These are phyloP conservation scores for Lodderomyces theae DNA, from an alignment of 1,139 yeast genomes.

Conservation along the genomic window DNA sequence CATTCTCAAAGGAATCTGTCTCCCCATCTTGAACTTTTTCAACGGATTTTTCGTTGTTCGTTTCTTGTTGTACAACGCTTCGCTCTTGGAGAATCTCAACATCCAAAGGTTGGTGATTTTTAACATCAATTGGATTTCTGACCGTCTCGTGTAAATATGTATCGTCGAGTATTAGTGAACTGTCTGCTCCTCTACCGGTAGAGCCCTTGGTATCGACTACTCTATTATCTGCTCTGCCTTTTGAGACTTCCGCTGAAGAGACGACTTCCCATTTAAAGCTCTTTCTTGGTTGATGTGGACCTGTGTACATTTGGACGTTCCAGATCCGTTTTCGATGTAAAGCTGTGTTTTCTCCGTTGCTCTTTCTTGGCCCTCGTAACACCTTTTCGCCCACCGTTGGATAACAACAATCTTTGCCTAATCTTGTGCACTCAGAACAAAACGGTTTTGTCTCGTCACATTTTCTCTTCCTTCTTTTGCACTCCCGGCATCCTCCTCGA, in stretches of 20 bases:
- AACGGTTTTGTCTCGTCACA: slow-evolving; percentile 55
- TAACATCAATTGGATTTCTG: too few relatives aligned
- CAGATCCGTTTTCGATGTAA: slow-evolving; percentile 10
- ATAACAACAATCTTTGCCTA: slow-evolving; percentile 25
- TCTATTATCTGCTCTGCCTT: neutral
- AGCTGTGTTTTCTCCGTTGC: neutral
- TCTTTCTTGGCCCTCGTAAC: slow-evolving; percentile 13
- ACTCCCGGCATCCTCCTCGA: slow-evolving; percentile 29
- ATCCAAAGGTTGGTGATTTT: too few relatives aligned
- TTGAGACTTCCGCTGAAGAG: neutral
- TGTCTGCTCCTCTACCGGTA: too few relatives aligned
- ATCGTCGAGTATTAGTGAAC: too few relatives aligned
- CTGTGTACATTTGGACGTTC: slow-evolving; percentile 17
- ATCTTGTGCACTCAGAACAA: slow-evolving; percentile 37
- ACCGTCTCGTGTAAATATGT: too few relatives aligned
- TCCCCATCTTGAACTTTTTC: too few relatives aligned
- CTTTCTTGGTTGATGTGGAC: slow-evolving; percentile 5
- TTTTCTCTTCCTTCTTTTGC: slow-evolving; percentile 30
- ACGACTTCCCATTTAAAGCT: slow-evolving; percentile 5
- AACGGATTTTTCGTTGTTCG: too few relatives aligned
- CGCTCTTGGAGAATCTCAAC: too few relatives aligned
- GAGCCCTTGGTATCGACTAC: too few relatives aligned
- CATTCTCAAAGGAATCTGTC: too few relatives aligned
- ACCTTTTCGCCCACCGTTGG: slow-evolving; percentile 25
- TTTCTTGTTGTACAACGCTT: too few relatives aligned